Evolutionary conservation across 2,329 filamentous ascomycete species (phyloP), one percentile per base, ranked within the genome.

Genomic region (Claviceps sp.): DNA sequence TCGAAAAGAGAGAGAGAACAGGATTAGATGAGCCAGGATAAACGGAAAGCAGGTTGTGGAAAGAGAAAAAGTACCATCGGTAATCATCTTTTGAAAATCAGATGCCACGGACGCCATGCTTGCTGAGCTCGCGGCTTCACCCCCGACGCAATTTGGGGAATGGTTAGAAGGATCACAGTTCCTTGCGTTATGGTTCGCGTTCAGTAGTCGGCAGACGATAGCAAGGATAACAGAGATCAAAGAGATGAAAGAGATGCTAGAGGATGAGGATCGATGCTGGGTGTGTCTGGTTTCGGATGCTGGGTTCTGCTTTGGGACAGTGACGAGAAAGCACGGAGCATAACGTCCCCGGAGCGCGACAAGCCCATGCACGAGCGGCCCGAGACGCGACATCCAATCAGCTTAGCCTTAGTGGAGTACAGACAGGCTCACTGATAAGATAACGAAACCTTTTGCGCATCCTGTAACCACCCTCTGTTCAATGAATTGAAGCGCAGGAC

Each of bases 71-170:
- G 53, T 67, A 78, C 76, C 75, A 38, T 73, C 70, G 45, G 75
- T 63, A 61, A 79, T 78, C 56, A 79, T 75, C 64, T 75, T 75
- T 61, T 78, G 72, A 55, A 79, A 77, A 47, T 78, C 73, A 30
- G 66, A 64, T 41, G 73, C 73, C 47, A 67, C 62, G 54, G 73
- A 67, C 55, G 67, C 63, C 71, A 74, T 74, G 54, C 42, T 64
- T 57, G 44, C 26, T 4, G 45, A 53, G 42, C 36, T 36, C 38
- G 50, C 36, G 18, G 16, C n/a, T 36, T 11, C 24, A 24, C 20
- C 18, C 43, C 7, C 43, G 48, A 30, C 11, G 18, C 22, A 43
- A 37, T 16, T 16, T 20, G 30, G 5, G 6, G 2, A 13, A 40
- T 13, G 40, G 36, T 7, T 18, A 5, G 30, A 4, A 34, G 30